phyloP scores from a whole-genome alignment of 2,329 filamentous ascomycete genomes.

The Pseudogymnoascus sp. region DNA sequence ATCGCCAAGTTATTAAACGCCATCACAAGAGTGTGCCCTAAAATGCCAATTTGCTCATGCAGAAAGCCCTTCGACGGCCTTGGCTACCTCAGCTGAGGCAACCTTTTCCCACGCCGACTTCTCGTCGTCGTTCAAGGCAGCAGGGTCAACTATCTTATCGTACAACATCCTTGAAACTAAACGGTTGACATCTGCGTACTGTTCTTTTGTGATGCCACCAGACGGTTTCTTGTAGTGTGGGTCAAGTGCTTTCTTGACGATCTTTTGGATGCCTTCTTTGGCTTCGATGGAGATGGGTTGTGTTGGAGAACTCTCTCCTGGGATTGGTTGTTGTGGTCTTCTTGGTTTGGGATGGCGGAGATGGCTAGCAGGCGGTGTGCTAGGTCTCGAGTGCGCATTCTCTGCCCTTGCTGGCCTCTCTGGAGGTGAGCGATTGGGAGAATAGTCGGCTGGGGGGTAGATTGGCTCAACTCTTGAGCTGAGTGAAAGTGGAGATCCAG shows the following conservation, averaged over 20 bases:
- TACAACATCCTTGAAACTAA: conserved; percentile 85
- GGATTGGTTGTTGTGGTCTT: conserved; percentile 20
- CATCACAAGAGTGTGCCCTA: conserved; percentile 4
- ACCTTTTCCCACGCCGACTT: conserved; percentile 66
- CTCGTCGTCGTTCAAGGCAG: conserved; percentile 54
- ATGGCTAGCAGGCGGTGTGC: conserved; percentile 15
- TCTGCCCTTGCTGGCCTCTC: conserved; percentile 17
- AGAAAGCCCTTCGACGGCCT: conserved; percentile 55
- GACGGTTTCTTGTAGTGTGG: conserved; percentile 69
- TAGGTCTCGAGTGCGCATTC: conserved; percentile 23
- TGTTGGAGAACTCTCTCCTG: conserved; percentile 56
- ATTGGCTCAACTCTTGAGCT: conserved; percentile 65
- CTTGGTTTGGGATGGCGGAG: conserved; percentile 25
- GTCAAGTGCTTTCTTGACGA: conserved; percentile 75
- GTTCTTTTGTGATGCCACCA: conserved; percentile 66
- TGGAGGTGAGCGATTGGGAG: conserved; percentile 49
- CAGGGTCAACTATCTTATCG: conserved; percentile 41
- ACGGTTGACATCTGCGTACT: conserved; percentile 89
- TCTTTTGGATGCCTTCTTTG: conserved; percentile 80
- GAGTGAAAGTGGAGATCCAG: conserved; percentile 59
- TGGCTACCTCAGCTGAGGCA: conserved; percentile 70
- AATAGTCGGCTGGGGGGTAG: conserved; percentile 68
- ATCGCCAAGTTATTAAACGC: conserved; percentile 6
- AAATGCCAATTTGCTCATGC: conserved; percentile 29
- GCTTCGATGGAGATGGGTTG: conserved; percentile 67